phyloP scores from a whole-genome alignment of 805 yeast species.

The Debaryomyces tyrocola region DNA sequence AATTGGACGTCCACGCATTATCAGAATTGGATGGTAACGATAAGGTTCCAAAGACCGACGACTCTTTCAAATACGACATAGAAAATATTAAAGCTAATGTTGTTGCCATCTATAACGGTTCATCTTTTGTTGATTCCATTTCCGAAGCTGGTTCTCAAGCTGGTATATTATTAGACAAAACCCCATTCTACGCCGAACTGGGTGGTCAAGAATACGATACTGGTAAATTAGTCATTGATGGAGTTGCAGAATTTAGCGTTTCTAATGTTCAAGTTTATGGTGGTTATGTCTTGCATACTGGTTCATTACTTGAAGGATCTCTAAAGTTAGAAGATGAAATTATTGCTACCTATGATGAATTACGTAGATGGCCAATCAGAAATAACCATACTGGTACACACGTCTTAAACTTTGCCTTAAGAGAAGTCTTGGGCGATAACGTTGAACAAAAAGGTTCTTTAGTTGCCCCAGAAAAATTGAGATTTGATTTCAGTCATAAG shows the following conservation, averaged over 20 bases:
- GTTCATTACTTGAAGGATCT: slow-evolving; percentile 74
- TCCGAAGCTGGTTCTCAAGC: slow-evolving; percentile 45
- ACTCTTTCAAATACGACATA: slow-evolving; percentile 69
- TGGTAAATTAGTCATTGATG: slow-evolving; percentile 89
- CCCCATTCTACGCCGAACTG: slow-evolving; percentile 97
- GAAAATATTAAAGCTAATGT: slow-evolving; percentile 70
- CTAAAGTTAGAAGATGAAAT: slow-evolving; percentile 67
- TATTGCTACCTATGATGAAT: slow-evolving; percentile 86
- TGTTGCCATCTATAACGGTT: slow-evolving; percentile 69
- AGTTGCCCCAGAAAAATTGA: slow-evolving; percentile 90
- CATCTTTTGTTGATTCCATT: slow-evolving; percentile 54
- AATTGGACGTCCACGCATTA: slow-evolving; percentile 89
- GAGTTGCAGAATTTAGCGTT: slow-evolving; percentile 82
- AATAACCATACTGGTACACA: slow-evolving; percentile 99
- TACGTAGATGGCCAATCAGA: slow-evolving; percentile 94
- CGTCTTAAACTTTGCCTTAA: slow-evolving; percentile 83
- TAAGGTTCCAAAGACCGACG: slow-evolving; percentile 77
- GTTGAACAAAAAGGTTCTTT: slow-evolving; percentile 96
- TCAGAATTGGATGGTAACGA: slow-evolving; percentile 64
- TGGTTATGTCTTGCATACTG: slow-evolving; percentile 96
- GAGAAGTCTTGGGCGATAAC: slow-evolving; percentile 81
- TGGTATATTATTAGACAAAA: slow-evolving; percentile 84
- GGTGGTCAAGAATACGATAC: slow-evolving; percentile 99
- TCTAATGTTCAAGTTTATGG: slow-evolving; percentile 90
- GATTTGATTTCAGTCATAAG: slow-evolving; percentile 96